Evolutionary conservation across 305 asterid species (phyloP).

Genomic region (Fraxinus platypoda): DNA sequence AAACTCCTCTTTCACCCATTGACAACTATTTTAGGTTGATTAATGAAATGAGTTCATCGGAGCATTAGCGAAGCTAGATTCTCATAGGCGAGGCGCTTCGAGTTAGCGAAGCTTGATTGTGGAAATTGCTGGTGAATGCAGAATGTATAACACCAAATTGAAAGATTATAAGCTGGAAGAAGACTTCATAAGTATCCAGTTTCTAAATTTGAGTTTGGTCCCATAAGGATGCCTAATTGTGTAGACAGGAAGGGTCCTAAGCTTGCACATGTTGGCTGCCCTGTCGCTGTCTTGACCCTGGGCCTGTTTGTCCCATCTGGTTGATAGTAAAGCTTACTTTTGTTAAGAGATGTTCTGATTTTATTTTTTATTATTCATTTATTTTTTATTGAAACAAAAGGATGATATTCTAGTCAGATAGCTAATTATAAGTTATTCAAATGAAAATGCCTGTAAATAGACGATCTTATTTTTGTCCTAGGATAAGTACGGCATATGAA

Average conservation of each 20-base stretch:
- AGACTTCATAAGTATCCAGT: background rate
- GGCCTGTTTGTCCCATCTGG: background rate
- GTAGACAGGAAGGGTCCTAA: background rate
- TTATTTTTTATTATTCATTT: too few species aligned
- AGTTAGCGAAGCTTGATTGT: background rate
- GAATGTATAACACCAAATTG: background rate
- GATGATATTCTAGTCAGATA: background rate
- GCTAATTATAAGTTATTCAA: background rate
- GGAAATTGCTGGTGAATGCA: background rate
- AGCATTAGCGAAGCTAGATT: too few species aligned
- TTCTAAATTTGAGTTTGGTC: background rate
- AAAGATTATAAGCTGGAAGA: background rate
- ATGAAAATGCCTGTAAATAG: background rate
- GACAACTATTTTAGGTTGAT: background rate
- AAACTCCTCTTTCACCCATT: background rate
- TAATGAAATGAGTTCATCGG: background rate
- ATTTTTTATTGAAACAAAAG: too few species aligned
- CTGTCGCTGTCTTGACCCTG: background rate
- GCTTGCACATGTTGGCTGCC: background rate
- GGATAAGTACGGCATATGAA: background rate
- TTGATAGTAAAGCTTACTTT: background rate
- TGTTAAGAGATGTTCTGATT: background rate
- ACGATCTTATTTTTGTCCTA: background rate
- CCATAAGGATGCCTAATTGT: background rate
- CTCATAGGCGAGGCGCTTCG: too few species aligned